Evolutionary conservation across 495 filamentous ascomycete genomes (phyloP).

Genomic region (Xylaria palmicola): DNA sequence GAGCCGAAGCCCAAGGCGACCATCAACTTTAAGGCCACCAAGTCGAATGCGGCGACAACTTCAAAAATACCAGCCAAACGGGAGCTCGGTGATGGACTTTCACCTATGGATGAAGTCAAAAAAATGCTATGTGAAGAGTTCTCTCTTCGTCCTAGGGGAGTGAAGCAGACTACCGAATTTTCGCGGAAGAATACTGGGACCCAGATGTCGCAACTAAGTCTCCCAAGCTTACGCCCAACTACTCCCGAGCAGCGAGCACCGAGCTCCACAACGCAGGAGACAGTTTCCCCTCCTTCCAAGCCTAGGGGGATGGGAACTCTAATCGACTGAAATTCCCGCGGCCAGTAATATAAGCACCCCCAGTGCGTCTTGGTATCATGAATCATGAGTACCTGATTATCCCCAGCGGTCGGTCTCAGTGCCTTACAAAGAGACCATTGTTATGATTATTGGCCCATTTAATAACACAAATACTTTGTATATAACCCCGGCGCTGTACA

Average conservation of each 20-base stretch:
- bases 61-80: conserved; percentile 24
- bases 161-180: conserved; percentile 8
- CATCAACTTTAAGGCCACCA: conserved; percentile 46
- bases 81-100: conserved; percentile 13
- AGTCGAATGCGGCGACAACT: conserved; percentile 20
- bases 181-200: conserved; percentile 8
- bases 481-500: background rate
- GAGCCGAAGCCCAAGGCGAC: conserved; percentile 33
- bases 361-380: background rate
- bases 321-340: conserved; percentile 32
- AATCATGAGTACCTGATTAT: background rate
- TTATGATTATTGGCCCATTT: background rate
- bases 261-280: conserved; percentile 19
- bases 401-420: background rate
- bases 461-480: background rate
- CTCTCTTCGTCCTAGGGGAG: conserved; percentile 26
- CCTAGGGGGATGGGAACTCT: conserved; percentile 42
- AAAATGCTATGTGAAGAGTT: conserved; percentile 21
- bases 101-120: conserved; percentile 5
- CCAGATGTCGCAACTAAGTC: background rate
- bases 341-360: background rate
- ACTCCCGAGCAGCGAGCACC: conserved; percentile 22
- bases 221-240: conserved; percentile 9
- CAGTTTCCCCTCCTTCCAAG: conserved; percentile 44
- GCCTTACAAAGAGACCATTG: background rate